Conservation (phyloP, 108 stramenopile species). For the Pseudonitzschia pungens region DNA sequence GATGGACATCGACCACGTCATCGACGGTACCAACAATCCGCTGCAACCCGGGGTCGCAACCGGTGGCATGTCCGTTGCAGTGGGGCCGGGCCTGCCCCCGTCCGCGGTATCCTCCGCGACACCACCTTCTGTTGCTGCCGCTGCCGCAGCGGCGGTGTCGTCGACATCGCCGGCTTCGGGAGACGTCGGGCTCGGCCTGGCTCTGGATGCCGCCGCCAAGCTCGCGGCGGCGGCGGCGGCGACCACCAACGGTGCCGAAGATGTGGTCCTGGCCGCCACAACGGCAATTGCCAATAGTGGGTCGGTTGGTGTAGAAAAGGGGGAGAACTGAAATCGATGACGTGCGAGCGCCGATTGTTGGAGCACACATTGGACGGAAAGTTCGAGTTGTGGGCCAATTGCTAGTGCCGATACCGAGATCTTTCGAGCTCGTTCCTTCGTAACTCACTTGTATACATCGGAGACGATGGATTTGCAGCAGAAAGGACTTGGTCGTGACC, state of each 20-base stretch:
- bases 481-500: no score
- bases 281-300: background rate
- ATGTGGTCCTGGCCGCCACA: constrained; percentile 32
- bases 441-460: no score
- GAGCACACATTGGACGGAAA: background rate
- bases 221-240: constrained; percentile 45
- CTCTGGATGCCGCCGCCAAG: constrained; percentile 61
- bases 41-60: background rate
- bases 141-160: background rate
- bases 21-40: background rate
- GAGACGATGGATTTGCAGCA: no score
- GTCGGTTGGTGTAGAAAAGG: background rate
- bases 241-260: constrained; percentile 10
- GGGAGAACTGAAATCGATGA: background rate
- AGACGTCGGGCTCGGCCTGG: constrained; percentile 21
- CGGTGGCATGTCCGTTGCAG: background rate
- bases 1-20: background rate
- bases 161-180: background rate
- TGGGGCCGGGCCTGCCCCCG: background rate
- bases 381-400: no score
- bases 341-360: background rate
- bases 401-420: no score
- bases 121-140: background rate
- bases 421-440: no score
- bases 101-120: background rate